phyloP scores from a whole-genome alignment of 169 alveolate genomes.

The Theileria orientalis region DNA sequence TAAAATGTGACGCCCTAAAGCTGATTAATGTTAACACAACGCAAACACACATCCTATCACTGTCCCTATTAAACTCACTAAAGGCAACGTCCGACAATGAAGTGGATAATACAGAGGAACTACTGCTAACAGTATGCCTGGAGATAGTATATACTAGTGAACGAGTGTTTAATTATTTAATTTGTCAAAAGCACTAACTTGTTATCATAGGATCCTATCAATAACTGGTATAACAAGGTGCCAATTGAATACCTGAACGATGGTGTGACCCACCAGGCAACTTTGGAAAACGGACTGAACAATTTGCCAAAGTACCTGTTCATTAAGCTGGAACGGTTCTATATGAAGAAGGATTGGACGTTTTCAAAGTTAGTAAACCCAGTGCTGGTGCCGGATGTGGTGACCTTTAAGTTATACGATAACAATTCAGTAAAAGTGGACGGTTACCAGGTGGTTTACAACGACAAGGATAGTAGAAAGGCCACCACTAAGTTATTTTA shows the following conservation, averaged over 20 bases:
- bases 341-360: conserved; percentile 69
- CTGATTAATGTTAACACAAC: conserved; percentile 34
- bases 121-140: too few species aligned
- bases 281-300: conserved; percentile 24
- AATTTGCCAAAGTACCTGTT: conserved; percentile 58
- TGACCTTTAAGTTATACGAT: conserved; percentile 66
- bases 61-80: conserved; percentile 15
- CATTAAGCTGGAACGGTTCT: conserved; percentile 66
- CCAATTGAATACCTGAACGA: conserved; percentile 34
- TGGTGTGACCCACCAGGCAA: conserved; percentile 26
- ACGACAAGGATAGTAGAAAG: conserved; percentile 12
- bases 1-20: conserved; percentile 34
- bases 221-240: conserved; percentile 40
- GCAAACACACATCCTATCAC: conserved; percentile 47
- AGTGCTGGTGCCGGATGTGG: conserved; percentile 52
- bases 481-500: background rate
- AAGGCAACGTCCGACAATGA: too few species aligned
- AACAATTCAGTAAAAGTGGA: conserved; percentile 52
- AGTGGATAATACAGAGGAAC: too few species aligned
- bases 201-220: too few species aligned
- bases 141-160: too few species aligned
- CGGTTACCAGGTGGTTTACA: conserved; percentile 54
- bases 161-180: too few species aligned
- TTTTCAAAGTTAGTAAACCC: conserved; percentile 62
- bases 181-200: too few species aligned